Evolutionary conservation across 345 rosid genomes (phyloP).

Genomic region (Stellera chamaejasme): DNA sequence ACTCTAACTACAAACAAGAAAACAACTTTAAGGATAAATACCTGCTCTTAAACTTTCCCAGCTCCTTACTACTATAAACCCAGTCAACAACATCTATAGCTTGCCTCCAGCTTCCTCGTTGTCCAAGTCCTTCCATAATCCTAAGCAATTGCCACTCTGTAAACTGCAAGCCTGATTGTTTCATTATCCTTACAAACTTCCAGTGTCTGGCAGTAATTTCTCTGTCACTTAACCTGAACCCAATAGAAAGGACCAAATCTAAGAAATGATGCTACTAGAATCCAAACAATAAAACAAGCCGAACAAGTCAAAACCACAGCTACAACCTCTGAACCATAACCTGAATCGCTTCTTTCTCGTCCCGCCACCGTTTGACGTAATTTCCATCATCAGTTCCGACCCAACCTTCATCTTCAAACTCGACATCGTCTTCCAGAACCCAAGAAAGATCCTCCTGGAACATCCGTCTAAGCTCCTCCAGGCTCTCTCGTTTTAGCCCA

Average conservation of each 20-base stretch:
- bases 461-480: slow-evolving; percentile 58
- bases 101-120: slow-evolving; percentile 67
- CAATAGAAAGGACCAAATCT: neutral
- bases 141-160: slow-evolving; percentile 78
- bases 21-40: slow-evolving; percentile 6
- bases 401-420: slow-evolving; percentile 29
- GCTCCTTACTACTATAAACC: slow-evolving; percentile 59
- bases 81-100: slow-evolving; percentile 67
- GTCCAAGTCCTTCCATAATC: slow-evolving; percentile 66
- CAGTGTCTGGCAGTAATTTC: slow-evolving; percentile 65
- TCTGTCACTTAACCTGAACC: slow-evolving; percentile 54
- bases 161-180: slow-evolving; percentile 74
- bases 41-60: slow-evolving; percentile 62
- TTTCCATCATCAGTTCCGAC: slow-evolving; percentile 24
- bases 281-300: neutral
- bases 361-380: slow-evolving; percentile 47
- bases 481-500: slow-evolving; percentile 39
- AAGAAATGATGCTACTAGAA: neutral
- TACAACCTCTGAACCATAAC: slow-evolving; percentile 64
- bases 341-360: slow-evolving; percentile 57
- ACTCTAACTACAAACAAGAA: too few species aligned
- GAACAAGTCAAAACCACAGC: neutral
- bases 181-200: slow-evolving; percentile 91
- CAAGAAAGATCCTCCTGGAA: slow-evolving; percentile 69
- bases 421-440: slow-evolving; percentile 80